Base-by-base conservation (phyloP, 768 basidiomycete genomes). In the Amanita subjunquillea region DNA sequence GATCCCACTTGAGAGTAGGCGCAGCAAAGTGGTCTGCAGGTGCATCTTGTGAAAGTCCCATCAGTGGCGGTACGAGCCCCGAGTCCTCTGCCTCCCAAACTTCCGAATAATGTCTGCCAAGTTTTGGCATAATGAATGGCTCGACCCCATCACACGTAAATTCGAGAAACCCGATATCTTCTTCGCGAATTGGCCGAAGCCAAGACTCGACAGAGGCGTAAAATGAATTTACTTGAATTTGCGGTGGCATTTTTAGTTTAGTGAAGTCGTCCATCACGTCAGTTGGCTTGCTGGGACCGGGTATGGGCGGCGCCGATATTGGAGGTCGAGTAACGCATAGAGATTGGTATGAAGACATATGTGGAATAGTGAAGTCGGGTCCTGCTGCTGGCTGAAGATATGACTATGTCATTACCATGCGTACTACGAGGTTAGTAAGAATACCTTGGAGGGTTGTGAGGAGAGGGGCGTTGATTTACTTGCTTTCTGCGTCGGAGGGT, bases 41-140 rank as follows among this genome's bases (percentile, higher is more conserved):
- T 12, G 69, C 69, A 46, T 67, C 63, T 56, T 67, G 62, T 42
- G 64, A 59, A 39, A 69, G 56, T 6, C 64, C 36, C 12, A 67
- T 53, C 30, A 59, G 57, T 9, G 68, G 63, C 27, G 68, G 63
- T 34, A 67, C 52, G n/a, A 74, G 51, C 9, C 72, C 72, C 6
- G 72, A 75, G 64, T 99, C 95, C 62, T 91, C 83, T 60, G 96
- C 92, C 56, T 94, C 94, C 94, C 95, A 99, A 0, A 85, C 74
- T 49, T 95, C 89, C 32, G 81, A 70, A 61, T 97, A 99, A 67
- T 95, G 93, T 58, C 83, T 74, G 20, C 79, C 95, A 0, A 96
- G 77, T 52, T 85, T 80, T 27, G 95, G 95, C 68, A 94, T 80
- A 32, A 91, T 67, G 60, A 80, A 96, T 0, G 91, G 86, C 53